A percentile compares a stretch with the other conserved stretches of the same genome.
Conservation (phyloP, 2,329 filamentous ascomycete species). For the Neurospora crassa region DNA sequence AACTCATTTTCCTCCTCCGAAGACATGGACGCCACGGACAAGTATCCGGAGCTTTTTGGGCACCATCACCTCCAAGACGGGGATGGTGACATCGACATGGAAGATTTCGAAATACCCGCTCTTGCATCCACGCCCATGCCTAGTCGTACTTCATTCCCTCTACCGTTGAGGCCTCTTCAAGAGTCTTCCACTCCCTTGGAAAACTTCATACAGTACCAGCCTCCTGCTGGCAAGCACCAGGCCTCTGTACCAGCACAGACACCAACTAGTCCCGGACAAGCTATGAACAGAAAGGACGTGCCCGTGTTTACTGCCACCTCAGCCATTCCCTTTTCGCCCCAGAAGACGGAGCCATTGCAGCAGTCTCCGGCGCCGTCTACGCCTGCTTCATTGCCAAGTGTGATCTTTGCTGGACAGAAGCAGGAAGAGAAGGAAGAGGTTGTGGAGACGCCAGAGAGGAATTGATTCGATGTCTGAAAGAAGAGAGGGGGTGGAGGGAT, state of each 20-base stretch:
- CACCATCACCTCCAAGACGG: background rate
- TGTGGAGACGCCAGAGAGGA: background rate
- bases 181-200: background rate
- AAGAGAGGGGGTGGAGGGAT: background rate
- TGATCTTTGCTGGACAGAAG: background rate
- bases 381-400: background rate
- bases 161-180: background rate
- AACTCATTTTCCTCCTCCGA: background rate
- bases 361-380: background rate
- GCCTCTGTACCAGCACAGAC: background rate
- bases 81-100: background rate
- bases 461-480: background rate
- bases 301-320: background rate
- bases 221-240: background rate
- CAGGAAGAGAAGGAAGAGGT: background rate
- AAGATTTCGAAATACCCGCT: background rate
- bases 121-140: background rate
- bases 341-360: background rate
- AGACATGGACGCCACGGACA: background rate
- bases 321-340: background rate
- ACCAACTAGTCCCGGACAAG: background rate
- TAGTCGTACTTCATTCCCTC: background rate
- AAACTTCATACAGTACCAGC: background rate
- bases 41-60: background rate
- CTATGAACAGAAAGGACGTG: background rate